phyloP scores from a whole-genome alignment of 176 grass and related monocot species.

The Tillandsia leiboldiana region DNA sequence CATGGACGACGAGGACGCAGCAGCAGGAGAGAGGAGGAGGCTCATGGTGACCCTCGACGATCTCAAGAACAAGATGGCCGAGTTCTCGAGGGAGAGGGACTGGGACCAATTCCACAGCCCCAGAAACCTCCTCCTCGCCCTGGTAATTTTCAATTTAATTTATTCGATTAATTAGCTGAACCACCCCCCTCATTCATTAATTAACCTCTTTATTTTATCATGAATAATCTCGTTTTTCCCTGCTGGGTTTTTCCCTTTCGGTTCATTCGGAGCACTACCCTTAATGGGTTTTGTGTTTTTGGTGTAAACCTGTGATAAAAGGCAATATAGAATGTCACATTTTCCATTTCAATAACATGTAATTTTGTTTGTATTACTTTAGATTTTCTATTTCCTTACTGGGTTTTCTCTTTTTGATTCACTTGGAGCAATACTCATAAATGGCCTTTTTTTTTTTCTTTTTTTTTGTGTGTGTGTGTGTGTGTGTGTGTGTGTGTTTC shows the following conservation, averaged over 20 bases:
- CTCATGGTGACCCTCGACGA: slow-evolving; percentile 59
- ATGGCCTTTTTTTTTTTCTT: background rate
- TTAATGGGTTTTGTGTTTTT: no score
- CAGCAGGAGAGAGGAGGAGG: slow-evolving; percentile 8
- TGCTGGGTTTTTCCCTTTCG: background rate
- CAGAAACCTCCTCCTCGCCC: slow-evolving; percentile 89
- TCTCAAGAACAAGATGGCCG: slow-evolving; percentile 60
- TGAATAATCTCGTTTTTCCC: background rate
- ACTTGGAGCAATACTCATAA: background rate
- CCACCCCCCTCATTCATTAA: background rate
- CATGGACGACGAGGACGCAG: slow-evolving; percentile 2
- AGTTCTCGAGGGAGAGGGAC: slow-evolving; percentile 80
- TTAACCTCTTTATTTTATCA: background rate
- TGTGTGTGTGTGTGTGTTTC: background rate
- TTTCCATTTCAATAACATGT: no score
- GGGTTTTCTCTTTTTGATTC: no score
- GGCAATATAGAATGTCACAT: no score
- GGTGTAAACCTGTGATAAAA: no score
- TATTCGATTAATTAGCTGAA: no score
- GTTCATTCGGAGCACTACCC: no score
- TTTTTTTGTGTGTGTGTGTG: no score
- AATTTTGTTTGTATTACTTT: no score
- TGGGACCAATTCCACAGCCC: slow-evolving; percentile 86
- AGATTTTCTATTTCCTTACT: no score
- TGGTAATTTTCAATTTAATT: slow-evolving; percentile 31